A percentile compares a stretch with the other conserved stretches of the same genome.
Conservation (phyloP, 306 rosid genomes). For the Pachyrhizus erosus region DNA sequence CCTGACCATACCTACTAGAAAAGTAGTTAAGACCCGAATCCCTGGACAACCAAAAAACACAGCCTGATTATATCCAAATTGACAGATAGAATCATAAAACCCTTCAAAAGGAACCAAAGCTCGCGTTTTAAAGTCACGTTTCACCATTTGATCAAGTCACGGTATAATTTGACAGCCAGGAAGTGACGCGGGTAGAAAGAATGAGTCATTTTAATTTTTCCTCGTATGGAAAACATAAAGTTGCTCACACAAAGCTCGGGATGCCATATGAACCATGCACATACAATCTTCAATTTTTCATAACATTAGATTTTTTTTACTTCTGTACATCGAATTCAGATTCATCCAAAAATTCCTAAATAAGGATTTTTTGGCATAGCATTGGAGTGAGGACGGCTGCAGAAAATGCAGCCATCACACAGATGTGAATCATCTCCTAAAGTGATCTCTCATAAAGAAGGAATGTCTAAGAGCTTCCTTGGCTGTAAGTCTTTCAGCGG, state of each 20-base stretch:
- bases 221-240: not conserved
- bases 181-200: too few species aligned
- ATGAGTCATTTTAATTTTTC: too few species aligned
- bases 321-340: constrained; percentile 8
- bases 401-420: not conserved
- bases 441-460: constrained; percentile 69
- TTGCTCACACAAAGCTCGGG: not conserved
- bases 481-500: constrained; percentile 70
- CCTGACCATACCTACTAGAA: too few species aligned
- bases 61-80: too few species aligned
- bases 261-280: not conserved
- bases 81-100: too few species aligned
- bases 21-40: too few species aligned
- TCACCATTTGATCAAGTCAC: too few species aligned
- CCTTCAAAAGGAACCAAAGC: too few species aligned
- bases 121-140: too few species aligned
- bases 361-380: not conserved
- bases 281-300: not conserved
- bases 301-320: not conserved
- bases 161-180: too few species aligned
- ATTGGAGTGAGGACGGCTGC: not conserved
- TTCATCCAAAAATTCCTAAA: not conserved
- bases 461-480: constrained; percentile 83
- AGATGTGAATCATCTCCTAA: constrained; percentile 51
- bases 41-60: too few species aligned